A percentile compares a stretch with the other conserved stretches of the same genome.
Evolutionary conservation across 2,329 filamentous ascomycete genomes (phyloP).

Genomic region (Colletotrichum tanaceti): DNA sequence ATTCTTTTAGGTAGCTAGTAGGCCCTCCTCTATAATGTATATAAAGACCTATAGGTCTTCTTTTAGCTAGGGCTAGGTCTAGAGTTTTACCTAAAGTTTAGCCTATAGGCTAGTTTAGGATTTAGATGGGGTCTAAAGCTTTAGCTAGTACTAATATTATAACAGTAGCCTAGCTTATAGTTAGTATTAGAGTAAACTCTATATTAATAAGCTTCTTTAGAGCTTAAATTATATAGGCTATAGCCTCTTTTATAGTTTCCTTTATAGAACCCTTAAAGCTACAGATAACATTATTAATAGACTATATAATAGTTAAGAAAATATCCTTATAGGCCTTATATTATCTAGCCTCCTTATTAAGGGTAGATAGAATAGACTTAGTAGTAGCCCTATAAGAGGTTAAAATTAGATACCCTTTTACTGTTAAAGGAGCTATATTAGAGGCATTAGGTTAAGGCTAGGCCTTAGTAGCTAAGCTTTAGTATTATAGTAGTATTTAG

Average conservation of each 20-base stretch:
- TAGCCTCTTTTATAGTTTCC: constrained; percentile 10
- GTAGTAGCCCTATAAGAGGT: too few relatives aligned
- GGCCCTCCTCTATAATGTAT: background rate
- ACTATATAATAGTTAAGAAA: too few relatives aligned
- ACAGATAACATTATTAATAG: too few relatives aligned
- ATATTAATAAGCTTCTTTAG: background rate
- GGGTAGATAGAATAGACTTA: too few relatives aligned
- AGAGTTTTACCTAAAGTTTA: background rate
- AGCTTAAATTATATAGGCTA: background rate
- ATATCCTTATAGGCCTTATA: too few relatives aligned
- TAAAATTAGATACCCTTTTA: too few relatives aligned
- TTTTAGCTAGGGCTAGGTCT: background rate
- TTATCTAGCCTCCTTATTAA: too few relatives aligned
- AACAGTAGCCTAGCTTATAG: background rate
- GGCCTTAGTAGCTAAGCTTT: too few relatives aligned
- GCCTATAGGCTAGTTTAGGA: background rate
- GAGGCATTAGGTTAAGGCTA: too few relatives aligned
- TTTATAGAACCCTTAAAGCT: too few relatives aligned
- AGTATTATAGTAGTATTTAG: too few relatives aligned
- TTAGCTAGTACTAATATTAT: background rate
- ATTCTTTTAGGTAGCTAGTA: background rate
- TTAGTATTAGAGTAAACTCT: background rate
- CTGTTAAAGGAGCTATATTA: too few relatives aligned
- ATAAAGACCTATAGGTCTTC: background rate
- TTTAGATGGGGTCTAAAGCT: background rate